phyloP scores from a whole-genome alignment of 1,284 basidiomycete genomes.

The Rhizoctonia solani region DNA sequence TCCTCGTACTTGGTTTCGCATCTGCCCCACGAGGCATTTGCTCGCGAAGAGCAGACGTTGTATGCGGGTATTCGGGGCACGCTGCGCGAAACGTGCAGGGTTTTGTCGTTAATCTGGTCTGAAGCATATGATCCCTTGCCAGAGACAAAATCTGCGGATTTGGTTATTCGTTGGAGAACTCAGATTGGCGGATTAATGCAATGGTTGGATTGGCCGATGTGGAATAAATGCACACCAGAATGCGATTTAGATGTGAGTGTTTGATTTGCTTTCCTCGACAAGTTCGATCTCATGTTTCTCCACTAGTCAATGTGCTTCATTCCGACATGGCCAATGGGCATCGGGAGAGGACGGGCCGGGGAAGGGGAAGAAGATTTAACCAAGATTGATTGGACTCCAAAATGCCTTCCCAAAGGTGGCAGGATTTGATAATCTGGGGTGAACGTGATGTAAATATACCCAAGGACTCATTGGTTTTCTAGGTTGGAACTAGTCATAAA shows the following conservation, averaged over 20 bases:
- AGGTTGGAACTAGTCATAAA: too few relatives aligned
- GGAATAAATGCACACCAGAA: slow-evolving; percentile 20
- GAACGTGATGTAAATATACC: too few relatives aligned
- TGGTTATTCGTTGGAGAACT: neutral
- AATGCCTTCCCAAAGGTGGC: slow-evolving; percentile 12
- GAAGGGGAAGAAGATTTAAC: slow-evolving; percentile 20
- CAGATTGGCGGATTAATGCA: neutral
- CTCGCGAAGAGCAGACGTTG: slow-evolving; percentile 22
- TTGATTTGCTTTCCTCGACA: neutral
- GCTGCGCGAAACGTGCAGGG: slow-evolving; percentile 17
- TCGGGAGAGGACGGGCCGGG: slow-evolving; percentile 1
- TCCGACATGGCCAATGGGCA: slow-evolving; percentile 24
- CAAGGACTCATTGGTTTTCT: too few relatives aligned
- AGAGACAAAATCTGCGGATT: neutral
- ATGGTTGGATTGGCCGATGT: slow-evolving; percentile 32
- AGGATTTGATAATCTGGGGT: too few relatives aligned
- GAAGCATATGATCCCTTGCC: slow-evolving; percentile 25
- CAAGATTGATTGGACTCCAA: slow-evolving; percentile 27
- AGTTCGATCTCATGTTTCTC: too few relatives aligned
- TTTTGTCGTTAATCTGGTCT: slow-evolving; percentile 18
- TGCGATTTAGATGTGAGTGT: slow-evolving; percentile 16
- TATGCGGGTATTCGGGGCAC: slow-evolving; percentile 3
- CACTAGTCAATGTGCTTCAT: slow-evolving; percentile 21
- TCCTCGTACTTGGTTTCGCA: slow-evolving; percentile 23
- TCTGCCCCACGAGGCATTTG: slow-evolving; percentile 1